Base-by-base conservation (phyloP, 768 basidiomycete species). In the Tephrocybe sp. region DNA sequence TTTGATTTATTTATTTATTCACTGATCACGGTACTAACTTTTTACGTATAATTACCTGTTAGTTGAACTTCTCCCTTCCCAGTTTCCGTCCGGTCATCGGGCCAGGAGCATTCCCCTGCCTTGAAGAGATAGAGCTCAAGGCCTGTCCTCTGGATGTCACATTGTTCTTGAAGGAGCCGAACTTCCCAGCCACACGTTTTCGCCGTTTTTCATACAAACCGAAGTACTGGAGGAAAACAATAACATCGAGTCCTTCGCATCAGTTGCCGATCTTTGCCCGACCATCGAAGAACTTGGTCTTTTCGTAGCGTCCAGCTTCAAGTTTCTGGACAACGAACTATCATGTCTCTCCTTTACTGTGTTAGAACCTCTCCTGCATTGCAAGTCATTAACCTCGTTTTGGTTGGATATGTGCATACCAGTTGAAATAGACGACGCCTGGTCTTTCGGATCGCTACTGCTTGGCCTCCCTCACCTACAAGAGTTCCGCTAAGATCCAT, bases 61-160 rank as follows among this genome's bases (percentile, higher is more conserved):
- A n/a, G n/a, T n/a, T n/a, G n/a, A n/a, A n/a, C n/a, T n/a, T n/a
- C n/a, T n/a, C 26, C 7, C 4, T 26, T 26, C 26, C 4, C 26
- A 26, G 26, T 26, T 26, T 26, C 7, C 26, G 4, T 4, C 26
- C 7, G 4, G 26, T 7, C 4, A 3, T 26, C 7, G 26, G 26
- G 26, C 26, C 26, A 3, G 7, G 7, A 26, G 26, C 26, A 26
- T 3, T 26, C 26, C 26, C 26, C 26, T 26, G 26, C 26, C 26
- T 26, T 26, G 26, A 26, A 7, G 26, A 4, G 7, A 42, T 57
- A 31, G n/a, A 44, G 14, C 36, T 57, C n/a, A 50, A 39, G 36
- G 55, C 55, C 9, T 48, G 53, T 42, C 49, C 53, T 19, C 50
- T 51, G 51, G 53, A 53, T 30, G 45, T 53, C 23, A 20, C 32